A percentile compares a stretch with the other conserved stretches of the same genome.
Conservation (phyloP, 805 yeast species). For the Saccharomycopsis guyanensis region DNA sequence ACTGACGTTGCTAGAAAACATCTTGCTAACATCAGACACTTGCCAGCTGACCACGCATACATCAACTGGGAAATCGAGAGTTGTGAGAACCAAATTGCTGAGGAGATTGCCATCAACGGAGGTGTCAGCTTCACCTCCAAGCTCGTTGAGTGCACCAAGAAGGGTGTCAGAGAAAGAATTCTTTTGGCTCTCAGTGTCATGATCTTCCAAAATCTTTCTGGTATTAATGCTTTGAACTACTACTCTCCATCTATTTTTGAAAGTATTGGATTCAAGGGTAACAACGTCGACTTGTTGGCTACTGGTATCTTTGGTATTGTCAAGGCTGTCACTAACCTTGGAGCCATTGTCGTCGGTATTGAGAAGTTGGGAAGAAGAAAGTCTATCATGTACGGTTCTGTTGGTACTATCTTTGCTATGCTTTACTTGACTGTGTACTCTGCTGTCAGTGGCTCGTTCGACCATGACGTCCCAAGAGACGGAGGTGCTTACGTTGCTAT, state of each 20-base stretch:
- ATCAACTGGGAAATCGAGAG: constrained; percentile 33
- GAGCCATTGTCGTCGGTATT: constrained; percentile 40
- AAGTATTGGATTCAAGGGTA: constrained; percentile 40
- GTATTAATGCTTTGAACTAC: constrained; percentile 44
- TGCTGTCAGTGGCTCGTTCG: constrained; percentile 32
- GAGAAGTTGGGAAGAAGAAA: constrained; percentile 40
- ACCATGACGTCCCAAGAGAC: constrained; percentile 25
- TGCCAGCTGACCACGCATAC: constrained; percentile 33
- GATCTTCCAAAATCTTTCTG: constrained; percentile 33
- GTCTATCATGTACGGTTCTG: constrained; percentile 32
- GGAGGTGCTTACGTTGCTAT: constrained; percentile 37
- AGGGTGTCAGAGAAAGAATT: constrained; percentile 7
- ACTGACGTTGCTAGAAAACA: constrained; percentile 30
- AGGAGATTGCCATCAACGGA: constrained; percentile 17
- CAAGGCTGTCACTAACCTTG: constrained; percentile 37
- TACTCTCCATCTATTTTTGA: constrained; percentile 46
- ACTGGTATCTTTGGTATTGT: constrained; percentile 48
- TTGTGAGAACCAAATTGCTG: constrained; percentile 11
- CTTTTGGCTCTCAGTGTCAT: constrained; percentile 16
- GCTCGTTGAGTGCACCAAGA: constrained; percentile 3
- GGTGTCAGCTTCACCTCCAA: not conserved
- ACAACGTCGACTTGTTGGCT: constrained; percentile 39
- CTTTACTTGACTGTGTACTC: constrained; percentile 44
- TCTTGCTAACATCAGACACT: constrained; percentile 33
- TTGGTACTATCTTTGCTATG: constrained; percentile 37